Evolutionary conservation across 148 eudicot species (phyloP).

Genomic region (Fagopyrum tataricum): DNA sequence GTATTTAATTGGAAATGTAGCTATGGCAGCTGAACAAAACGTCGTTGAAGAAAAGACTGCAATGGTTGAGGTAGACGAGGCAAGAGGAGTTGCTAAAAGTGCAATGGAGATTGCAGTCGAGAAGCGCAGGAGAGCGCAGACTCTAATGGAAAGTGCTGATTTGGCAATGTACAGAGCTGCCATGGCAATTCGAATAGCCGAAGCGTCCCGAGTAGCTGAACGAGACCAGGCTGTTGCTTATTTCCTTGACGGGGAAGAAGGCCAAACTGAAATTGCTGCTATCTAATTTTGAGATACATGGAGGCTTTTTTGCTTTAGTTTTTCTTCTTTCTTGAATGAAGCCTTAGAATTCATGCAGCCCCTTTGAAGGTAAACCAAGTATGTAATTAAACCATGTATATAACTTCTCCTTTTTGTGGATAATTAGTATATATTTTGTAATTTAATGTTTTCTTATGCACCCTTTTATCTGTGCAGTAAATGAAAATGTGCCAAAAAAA

Average conservation of each 20-base stretch:
- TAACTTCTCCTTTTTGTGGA: background rate
- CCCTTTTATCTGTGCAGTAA: background rate
- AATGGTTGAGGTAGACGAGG: conserved; percentile 39
- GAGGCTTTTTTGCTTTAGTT: background rate
- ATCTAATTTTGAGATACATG: background rate
- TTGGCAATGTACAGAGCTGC: conserved; percentile 64
- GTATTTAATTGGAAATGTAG: conserved; percentile 18
- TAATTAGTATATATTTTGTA: background rate
- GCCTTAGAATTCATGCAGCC: background rate
- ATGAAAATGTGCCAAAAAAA: background rate
- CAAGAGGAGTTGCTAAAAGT: conserved; percentile 51
- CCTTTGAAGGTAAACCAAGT: background rate
- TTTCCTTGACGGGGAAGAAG: conserved; percentile 22
- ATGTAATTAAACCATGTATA: conserved; percentile 2
- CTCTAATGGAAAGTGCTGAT: conserved; percentile 76
- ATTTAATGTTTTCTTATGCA: conserved; percentile 1
- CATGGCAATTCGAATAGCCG: conserved; percentile 78
- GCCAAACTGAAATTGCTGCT: background rate
- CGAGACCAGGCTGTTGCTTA: conserved; percentile 23
- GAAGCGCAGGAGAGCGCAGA: conserved; percentile 76
- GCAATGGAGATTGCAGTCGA: conserved; percentile 38
- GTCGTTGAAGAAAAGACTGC: conserved; percentile 36
- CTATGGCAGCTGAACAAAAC: conserved; percentile 39
- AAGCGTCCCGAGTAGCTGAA: conserved; percentile 36
- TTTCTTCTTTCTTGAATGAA: background rate